Base-by-base conservation (phyloP, 371 early-diverging fungal genomes). In the Apophysomyces elegans region DNA sequence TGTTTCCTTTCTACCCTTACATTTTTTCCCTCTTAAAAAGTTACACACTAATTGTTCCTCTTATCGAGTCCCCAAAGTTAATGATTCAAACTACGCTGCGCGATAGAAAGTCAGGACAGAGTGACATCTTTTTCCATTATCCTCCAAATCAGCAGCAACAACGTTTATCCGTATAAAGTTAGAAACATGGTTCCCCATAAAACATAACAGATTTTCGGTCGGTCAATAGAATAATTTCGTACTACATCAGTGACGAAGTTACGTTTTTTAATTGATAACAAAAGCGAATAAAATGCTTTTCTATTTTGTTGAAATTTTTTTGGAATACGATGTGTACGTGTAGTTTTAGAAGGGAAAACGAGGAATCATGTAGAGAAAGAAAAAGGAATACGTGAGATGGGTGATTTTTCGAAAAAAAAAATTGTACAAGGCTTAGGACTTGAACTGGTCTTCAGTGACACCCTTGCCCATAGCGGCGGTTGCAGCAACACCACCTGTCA, bases 401-500 rank as follows among this genome's bases (percentile, higher is more conserved):
- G 54, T 50, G 54, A 18, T 9, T n/a, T 18, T n/a, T 50, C 21
- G 54, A 13, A 47, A 47, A 47, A n/a, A 47, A 47, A 47, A 47
- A 21, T 7, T 9, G 11, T 2, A 37, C n/a, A 46, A 50, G 54
- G 54, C 54, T 50, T 63, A 68, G 44, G 61, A 44, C 56, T 78
- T 76, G 84, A 94, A 94, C 79, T 94, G 93, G 47, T 88, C 70
- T 74, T 94, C 94, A 44, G 94, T 94, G 56, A 92, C 94, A 69
- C 94, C 98, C 64, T 88, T 86, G 67, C 97, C 99, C 96, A 99
- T 96, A 69, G 99, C 97, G 16, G 97, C 93, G n/a, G 98, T 97
- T 43, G 96, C 88, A 13, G 95, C 88, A 47, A 97, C 92, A 80
- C 98, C 99, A 67, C 97, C 97, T 16, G 91, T 88, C 67, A 95